A percentile compares a stretch with the other conserved stretches of the same genome.
Evolutionary conservation across 2,329 filamentous ascomycete species (phyloP).

Genomic region (Paecilomyces niveus): DNA sequence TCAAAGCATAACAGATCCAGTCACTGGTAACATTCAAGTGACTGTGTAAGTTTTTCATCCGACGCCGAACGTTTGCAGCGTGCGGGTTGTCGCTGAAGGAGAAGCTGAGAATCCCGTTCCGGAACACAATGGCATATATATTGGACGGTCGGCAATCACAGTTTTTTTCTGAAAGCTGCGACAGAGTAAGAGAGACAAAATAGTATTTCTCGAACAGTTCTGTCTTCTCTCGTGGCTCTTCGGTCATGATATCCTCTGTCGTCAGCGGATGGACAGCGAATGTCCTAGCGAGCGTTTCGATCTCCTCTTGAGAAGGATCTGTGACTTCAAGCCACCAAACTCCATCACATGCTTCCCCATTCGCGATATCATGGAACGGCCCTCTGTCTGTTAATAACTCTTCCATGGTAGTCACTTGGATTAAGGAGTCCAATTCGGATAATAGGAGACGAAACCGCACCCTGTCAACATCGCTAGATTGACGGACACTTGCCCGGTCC

Average conservation of each 20-base stretch:
- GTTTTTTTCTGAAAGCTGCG: constrained; percentile 67
- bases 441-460: background rate
- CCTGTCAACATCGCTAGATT: background rate
- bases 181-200: constrained; percentile 89
- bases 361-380: background rate
- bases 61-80: constrained; percentile 76
- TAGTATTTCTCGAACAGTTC: constrained; percentile 96
- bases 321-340: constrained; percentile 98
- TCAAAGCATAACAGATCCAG: constrained; percentile 96
- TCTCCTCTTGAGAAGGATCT: constrained; percentile 76
- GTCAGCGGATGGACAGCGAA: constrained; percentile 94
- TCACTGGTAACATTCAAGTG: constrained; percentile 87
- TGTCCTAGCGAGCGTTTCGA: constrained; percentile 78
- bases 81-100: constrained; percentile 78
- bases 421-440: background rate
- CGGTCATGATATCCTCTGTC: constrained; percentile 85
- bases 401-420: background rate
- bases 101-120: constrained; percentile 85
- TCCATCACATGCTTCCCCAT: constrained; percentile 51
- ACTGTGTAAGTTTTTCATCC: constrained; percentile 82
- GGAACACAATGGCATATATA: constrained; percentile 89
- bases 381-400: background rate
- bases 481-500: background rate
- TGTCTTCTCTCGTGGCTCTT: constrained; percentile 92
- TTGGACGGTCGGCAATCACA: constrained; percentile 78